These are phyloP conservation scores for Mortierella hygrophila DNA, from an alignment of 192 early-diverging fungal genomes.

Conservation along the genomic window DNA sequence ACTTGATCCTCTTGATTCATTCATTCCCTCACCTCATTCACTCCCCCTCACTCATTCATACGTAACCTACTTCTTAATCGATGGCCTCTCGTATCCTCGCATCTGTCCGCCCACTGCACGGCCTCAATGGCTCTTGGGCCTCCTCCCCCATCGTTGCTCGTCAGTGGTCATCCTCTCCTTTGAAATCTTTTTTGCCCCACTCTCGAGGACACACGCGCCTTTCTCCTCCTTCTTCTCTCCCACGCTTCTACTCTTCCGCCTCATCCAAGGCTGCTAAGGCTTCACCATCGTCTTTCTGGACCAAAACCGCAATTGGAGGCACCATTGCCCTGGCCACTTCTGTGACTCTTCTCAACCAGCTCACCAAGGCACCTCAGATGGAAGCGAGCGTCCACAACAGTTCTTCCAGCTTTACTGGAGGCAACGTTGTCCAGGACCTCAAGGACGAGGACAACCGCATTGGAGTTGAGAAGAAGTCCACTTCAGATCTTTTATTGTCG, in stretches of 20 bases:
- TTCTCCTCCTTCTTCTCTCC: background rate
- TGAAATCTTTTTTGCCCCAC: constrained; percentile 25
- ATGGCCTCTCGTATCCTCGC: constrained; percentile 21
- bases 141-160: background rate
- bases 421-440: constrained; percentile 37
- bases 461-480: constrained; percentile 64
- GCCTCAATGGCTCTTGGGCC: constrained; percentile 6
- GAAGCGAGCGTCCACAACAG: background rate
- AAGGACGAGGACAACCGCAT: constrained; percentile 53
- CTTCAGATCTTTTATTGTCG: constrained; percentile 70
- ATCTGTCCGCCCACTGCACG: background rate
- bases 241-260: constrained; percentile 2
- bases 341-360: constrained; percentile 19
- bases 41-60: no score
- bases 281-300: constrained; percentile 14
- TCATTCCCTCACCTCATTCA: background rate
- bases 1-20: background rate
- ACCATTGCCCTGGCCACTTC: constrained; percentile 30
- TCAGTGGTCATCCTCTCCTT: constrained; percentile 10
- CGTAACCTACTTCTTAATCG: background rate
- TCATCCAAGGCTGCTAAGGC: background rate
- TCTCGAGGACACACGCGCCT: constrained; percentile 41
- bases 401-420: constrained; percentile 10
- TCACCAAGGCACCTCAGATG: constrained; percentile 32
- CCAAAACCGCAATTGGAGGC: constrained; percentile 27